Conservation (phyloP, 768 basidiomycete species). For the Chalciporus pseudorubinellus region DNA sequence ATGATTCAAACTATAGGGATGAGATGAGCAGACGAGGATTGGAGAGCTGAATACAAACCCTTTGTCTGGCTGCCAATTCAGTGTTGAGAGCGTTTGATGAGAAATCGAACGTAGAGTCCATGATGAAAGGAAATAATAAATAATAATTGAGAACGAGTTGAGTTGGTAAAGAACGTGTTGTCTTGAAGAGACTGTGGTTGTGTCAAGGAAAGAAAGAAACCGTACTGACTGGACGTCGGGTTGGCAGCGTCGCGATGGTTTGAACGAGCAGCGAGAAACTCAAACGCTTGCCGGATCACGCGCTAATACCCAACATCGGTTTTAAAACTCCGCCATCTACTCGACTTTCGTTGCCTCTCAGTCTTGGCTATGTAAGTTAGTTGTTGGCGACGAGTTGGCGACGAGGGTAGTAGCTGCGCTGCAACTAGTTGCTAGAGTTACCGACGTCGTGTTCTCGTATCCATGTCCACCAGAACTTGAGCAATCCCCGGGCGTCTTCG, state of each 20-base stretch:
- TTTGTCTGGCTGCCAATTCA: slow-evolving; percentile 40
- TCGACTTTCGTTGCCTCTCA: background rate
- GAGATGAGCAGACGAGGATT: background rate
- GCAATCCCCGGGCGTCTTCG: no score
- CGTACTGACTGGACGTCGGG: slow-evolving; percentile 20
- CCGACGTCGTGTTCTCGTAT: no score
- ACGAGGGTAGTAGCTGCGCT: no score
- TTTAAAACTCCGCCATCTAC: slow-evolving; percentile 27
- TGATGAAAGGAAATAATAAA: slow-evolving; percentile 26
- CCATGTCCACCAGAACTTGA: no score
- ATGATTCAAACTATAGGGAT: slow-evolving; percentile 61
- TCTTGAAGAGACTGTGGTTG: slow-evolving; percentile 33
- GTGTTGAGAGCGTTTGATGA: slow-evolving; percentile 28
- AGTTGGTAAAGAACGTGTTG: slow-evolving; percentile 30
- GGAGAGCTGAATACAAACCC: slow-evolving; percentile 28
- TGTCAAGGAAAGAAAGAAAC: slow-evolving; percentile 37
- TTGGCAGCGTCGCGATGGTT: slow-evolving; percentile 18
- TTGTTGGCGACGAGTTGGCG: no score
- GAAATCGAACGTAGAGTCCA: slow-evolving; percentile 38
- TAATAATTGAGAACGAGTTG: slow-evolving; percentile 22
- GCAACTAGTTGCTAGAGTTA: no score
- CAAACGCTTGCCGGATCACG: slow-evolving; percentile 10
- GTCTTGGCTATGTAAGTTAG: no score
- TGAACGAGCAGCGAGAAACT: slow-evolving; percentile 29
- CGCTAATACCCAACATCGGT: slow-evolving; percentile 1